Conservation (phyloP, 2,329 filamentous ascomycete genomes). For the Davidsoniella australis region DNA sequence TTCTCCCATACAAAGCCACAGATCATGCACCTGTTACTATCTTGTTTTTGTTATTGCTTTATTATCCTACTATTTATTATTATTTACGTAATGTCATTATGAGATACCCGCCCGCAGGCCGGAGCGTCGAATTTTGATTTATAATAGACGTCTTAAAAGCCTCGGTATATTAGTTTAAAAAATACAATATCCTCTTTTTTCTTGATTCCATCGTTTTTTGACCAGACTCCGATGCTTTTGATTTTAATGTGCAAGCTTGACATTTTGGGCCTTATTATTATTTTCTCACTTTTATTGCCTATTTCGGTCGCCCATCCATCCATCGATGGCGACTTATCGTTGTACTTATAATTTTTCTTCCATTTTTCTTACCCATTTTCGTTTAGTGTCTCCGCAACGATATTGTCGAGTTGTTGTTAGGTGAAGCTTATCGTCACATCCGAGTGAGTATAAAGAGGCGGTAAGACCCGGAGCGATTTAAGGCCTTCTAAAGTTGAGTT, state of each 20-base stretch:
- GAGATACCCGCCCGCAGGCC: slow-evolving; percentile 3
- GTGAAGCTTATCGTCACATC: neutral
- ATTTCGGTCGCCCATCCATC: neutral
- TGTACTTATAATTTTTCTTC: neutral
- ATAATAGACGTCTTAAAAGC: neutral
- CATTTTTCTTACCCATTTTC: neutral
- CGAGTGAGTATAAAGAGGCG: neutral
- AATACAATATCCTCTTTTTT: too few species aligned
- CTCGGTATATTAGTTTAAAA: neutral
- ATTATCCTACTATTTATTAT: neutral
- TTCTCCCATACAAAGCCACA: too few species aligned
- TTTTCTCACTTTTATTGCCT: slow-evolving; percentile 7
- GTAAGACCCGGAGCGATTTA: neutral
- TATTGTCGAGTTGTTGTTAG: neutral
- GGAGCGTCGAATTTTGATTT: neutral
- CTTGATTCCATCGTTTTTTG: neutral
- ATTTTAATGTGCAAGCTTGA: too few species aligned
- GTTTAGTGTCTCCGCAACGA: neutral
- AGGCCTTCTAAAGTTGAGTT: neutral
- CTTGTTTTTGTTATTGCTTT: neutral
- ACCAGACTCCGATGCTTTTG: neutral
- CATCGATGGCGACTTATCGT: neutral
- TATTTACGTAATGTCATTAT: neutral
- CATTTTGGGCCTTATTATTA: too few species aligned
- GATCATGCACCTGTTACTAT: too few species aligned